Base-by-base conservation (phyloP, 495 filamentous ascomycete genomes). In the Penicillium silybi region DNA sequence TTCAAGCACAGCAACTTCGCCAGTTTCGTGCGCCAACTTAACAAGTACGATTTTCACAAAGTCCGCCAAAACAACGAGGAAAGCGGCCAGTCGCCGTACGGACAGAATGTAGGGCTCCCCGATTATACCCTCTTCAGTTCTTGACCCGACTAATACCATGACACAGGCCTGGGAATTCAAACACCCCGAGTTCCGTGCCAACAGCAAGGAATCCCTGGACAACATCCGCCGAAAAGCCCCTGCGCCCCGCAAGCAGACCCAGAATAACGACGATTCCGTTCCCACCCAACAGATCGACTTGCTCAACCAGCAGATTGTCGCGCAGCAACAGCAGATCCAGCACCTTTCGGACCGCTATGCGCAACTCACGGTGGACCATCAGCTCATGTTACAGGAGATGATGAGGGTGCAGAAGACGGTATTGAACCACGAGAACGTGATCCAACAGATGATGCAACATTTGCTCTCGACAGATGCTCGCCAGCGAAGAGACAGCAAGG, bases 1-100 rank as follows among this genome's bases (percentile, higher is more conserved):
- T 97, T 97, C 79, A 99, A 97, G 73, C 92, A 97, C 71, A 95
- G 90, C 82, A 99, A 99, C 67, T 97, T 99, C 68, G 93, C 95
- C 38, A 96, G 90, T 74, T 99, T 99, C 59, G 93, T 99, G 39
- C 88, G 93, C 59, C 93, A 99, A 69, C 75, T 99, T 43, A 99
- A 99, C 76, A 99, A 99, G 67, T 99, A 96, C 70, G 93, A 97
- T 69, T 99, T 99, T 58, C 95, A 97, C 75, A 99, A 99, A 78
- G 93, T 99, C 41, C 83, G 93, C 56, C 91, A 96, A 64, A 97
- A 92, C 59, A 90, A 90, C 58, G 93, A 98, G 64, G 93, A 97
- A 61, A 92, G 80, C 61, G 89, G 89, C 41, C 87, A 90, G 57
- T 92, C 89, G 46, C 92, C 87, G 35, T 96, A 97, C 66, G 92